phyloP scores from a whole-genome alignment of 2,329 filamentous ascomycete species.

The Colletotrichum noveboracense region DNA sequence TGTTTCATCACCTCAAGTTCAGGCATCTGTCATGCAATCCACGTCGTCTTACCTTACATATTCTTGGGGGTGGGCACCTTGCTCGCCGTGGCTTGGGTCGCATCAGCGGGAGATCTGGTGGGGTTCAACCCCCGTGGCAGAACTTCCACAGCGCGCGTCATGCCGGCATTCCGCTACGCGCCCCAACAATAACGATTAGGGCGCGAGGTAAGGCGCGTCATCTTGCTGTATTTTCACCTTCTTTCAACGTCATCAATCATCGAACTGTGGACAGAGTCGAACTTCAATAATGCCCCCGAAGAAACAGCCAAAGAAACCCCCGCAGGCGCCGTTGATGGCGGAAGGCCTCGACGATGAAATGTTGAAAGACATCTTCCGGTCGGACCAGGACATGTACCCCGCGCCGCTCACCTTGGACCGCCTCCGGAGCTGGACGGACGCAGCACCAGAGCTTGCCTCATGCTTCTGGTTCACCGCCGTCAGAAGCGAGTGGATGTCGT shows the following conservation, averaged over 20 bases:
- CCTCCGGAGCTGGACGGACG: conserved; percentile 31
- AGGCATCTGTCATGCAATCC: not conserved
- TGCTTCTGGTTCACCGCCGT: conserved; percentile 23
- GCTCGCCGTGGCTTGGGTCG: not conserved
- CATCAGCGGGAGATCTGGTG: not conserved
- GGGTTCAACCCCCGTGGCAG: not conserved
- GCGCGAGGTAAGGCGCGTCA: not conserved
- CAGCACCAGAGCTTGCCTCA: conserved; percentile 30
- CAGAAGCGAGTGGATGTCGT: not conserved
- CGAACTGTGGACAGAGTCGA: accelerated
- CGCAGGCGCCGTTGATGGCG: not conserved
- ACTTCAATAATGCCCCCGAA: not conserved
- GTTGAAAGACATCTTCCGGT: conserved; percentile 28
- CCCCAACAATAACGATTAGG: not conserved
- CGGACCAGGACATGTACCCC: conserved; percentile 39
- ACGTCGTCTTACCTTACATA: not conserved
- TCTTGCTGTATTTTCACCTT: not conserved
- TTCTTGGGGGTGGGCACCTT: not conserved
- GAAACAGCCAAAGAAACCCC: not conserved
- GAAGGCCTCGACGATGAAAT: conserved; percentile 20
- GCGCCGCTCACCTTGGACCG: conserved; percentile 33
- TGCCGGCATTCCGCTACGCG: not conserved
- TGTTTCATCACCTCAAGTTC: not conserved
- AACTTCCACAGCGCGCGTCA: not conserved
- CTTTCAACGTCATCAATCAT: not conserved